These are phyloP conservation scores for Sclerotinia minor DNA, from an alignment of 2,329 filamentous ascomycete genomes.

Conservation along the genomic window DNA sequence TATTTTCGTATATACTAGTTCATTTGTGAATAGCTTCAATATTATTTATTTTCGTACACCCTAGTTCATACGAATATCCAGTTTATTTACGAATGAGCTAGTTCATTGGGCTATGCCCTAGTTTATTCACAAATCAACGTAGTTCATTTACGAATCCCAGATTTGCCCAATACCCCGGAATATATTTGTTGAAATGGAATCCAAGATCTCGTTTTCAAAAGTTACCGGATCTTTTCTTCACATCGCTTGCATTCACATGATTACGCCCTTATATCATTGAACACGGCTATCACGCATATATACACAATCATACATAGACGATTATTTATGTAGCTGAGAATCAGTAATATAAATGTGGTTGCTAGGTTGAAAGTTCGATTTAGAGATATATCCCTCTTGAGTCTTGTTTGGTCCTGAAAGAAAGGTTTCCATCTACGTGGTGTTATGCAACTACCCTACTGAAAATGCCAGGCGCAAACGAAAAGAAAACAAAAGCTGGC, in stretches of 20 bases:
- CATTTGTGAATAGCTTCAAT: no score
- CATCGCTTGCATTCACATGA: background rate
- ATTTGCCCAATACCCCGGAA: no score
- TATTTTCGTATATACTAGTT: no score
- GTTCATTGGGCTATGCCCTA: no score
- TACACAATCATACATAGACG: background rate
- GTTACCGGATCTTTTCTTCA: background rate
- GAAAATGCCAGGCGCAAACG: background rate
- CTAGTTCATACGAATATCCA: no score
- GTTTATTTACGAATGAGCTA: no score
- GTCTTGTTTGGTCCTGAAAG: background rate
- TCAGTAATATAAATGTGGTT: background rate
- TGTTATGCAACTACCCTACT: background rate
- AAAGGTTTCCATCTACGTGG: background rate
- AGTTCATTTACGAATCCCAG: no score
- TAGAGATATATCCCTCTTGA: background rate
- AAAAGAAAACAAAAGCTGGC: background rate
- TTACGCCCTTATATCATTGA: background rate
- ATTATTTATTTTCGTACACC: no score
- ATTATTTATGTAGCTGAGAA: background rate
- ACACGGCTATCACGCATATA: background rate
- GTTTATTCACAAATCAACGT: no score
- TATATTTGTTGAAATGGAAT: background rate
- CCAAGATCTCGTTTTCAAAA: conserved; percentile 10
- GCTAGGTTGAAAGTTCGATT: background rate